Conservation (phyloP, 2,329 filamentous ascomycete species). For the Elsinoe fawcettii region DNA sequence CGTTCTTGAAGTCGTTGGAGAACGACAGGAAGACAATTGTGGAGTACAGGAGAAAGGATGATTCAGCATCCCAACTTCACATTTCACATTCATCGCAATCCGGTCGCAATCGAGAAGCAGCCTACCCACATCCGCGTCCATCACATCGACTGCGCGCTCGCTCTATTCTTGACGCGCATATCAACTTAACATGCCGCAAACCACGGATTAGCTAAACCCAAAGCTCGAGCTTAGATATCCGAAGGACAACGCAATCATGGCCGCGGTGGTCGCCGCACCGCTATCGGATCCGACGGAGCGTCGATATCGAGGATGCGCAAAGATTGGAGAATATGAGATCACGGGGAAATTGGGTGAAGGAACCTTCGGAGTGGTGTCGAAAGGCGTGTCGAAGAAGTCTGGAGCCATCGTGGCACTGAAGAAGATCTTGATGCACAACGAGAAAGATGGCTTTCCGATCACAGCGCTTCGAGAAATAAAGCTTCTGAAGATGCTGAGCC, state of each 20-base stretch:
- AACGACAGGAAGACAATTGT: background rate
- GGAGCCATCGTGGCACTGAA: conserved; percentile 79
- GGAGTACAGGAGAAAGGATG: background rate
- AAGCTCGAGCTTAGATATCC: background rate
- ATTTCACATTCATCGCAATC: background rate
- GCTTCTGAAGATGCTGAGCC: conserved; percentile 87
- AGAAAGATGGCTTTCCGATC: conserved; percentile 99
- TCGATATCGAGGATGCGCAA: conserved; percentile 76
- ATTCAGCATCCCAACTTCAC: background rate
- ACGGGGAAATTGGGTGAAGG: conserved; percentile 80
- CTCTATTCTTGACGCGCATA: background rate
- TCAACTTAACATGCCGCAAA: conserved; percentile 4
- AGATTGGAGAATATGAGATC: conserved; percentile 71
- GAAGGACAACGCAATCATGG: conserved; percentile 5
- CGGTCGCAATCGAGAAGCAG: background rate
- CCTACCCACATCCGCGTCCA: background rate
- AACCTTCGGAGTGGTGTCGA: conserved; percentile 94
- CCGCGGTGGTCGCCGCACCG: conserved; percentile 1
- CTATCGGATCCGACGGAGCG: conserved; percentile 42
- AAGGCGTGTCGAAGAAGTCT: conserved; percentile 68
- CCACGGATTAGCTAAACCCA: background rate
- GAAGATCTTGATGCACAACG: conserved; percentile 99
- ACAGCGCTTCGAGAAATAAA: conserved; percentile 97
- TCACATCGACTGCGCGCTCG: background rate
- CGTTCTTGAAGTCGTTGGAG: background rate